Base-by-base conservation (phyloP, 2,329 filamentous ascomycete genomes). In the Pestalotiopsis sp. region DNA sequence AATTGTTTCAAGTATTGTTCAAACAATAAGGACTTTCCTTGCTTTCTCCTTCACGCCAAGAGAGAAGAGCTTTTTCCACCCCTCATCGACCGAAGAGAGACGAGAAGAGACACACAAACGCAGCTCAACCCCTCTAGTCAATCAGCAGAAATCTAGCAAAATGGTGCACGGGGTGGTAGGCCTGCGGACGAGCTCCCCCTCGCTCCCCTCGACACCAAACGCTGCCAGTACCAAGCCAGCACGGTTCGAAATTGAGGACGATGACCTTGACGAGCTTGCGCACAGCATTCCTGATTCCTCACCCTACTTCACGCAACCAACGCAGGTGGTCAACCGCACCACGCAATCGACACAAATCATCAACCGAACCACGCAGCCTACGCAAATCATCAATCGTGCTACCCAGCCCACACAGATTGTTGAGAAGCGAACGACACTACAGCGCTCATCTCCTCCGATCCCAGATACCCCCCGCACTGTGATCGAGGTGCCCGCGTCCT, bases 401-500 rank as follows among this genome's bases (percentile, higher is more conserved):
- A 75, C 75, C 0, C 80, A 80, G 48, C 78, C 78, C 1, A 86
- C 84, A 2, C 78, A 78, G n/a, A 80, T 84, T 22, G 77, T 81
- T 3, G 69, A 70, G 65, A 70, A 70, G 60, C 70, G 80, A 3
- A 79, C 80, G 0, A 76, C 76, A 2, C 77, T 83, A 39, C 71
- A 59, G 61, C 73, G 56, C 59, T 78, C 67, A 44, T 79, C 57
- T 48, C 77, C 58, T 80, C 80, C 26, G 83, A 70, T 67, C n/a
- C 74, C 76, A 22, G 70, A 84, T 7, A 85, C 86, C 0, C 81
- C 82, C 9, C 73, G 78, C 30, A 81, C 82, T 40, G 74, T 82
- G 20, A 76, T 98, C 67, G 94, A 97, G 78, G 94, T 98, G 3
- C 90, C 91, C 38, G 93, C 93, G n/a, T 98, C 94, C 3, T 98